A percentile compares a stretch with the other conserved stretches of the same genome.
Conservation (phyloP, 495 filamentous ascomycete species). For the Rostrohypoxylon terebratum region DNA sequence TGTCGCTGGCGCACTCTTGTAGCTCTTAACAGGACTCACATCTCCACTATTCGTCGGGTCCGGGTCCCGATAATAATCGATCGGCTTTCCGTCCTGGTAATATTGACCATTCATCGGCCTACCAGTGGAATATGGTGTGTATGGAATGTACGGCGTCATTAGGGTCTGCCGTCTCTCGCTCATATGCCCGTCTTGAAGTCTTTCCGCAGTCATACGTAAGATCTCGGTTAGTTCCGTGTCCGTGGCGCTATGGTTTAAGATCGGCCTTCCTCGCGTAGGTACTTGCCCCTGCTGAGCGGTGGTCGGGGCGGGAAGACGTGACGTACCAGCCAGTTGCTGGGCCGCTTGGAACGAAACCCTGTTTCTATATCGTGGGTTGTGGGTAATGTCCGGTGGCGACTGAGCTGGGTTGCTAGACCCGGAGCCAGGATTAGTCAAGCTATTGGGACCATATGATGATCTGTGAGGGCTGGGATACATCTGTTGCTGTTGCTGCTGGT, state of each 20-base stretch:
- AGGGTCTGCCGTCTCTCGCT: conserved; percentile 46
- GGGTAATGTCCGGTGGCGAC: conserved; percentile 34
- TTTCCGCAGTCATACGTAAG: conserved; percentile 56
- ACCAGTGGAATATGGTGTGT: conserved; percentile 5
- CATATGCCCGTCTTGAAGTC: conserved; percentile 52
- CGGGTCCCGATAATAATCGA: neutral
- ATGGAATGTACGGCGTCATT: conserved; percentile 22
- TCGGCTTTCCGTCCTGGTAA: neutral
- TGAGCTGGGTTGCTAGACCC: conserved; percentile 16
- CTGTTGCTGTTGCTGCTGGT: conserved; percentile 30
- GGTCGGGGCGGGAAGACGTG: conserved; percentile 37
- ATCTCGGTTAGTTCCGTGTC: conserved; percentile 58
- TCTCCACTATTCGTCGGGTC: conserved; percentile 23
- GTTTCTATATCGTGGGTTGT: conserved; percentile 32
- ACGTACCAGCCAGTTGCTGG: conserved; percentile 42
- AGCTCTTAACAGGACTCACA: conserved; percentile 45
- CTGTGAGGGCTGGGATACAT: conserved; percentile 29
- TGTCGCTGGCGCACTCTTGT: conserved; percentile 49
- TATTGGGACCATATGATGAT: conserved; percentile 19
- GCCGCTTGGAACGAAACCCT: conserved; percentile 35
- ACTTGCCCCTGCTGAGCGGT: conserved; percentile 21
- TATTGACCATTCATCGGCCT: neutral
- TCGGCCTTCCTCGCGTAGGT: conserved; percentile 33
- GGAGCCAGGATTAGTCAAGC: conserved; percentile 14
- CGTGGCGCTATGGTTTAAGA: conserved; percentile 48